Percentiles rank a stretch among this genome's conserved stretches.
phyloP scores from a whole-genome alignment of 2,329 filamentous ascomycete genomes.

The Monilinia vaccinii-corymbosi region DNA sequence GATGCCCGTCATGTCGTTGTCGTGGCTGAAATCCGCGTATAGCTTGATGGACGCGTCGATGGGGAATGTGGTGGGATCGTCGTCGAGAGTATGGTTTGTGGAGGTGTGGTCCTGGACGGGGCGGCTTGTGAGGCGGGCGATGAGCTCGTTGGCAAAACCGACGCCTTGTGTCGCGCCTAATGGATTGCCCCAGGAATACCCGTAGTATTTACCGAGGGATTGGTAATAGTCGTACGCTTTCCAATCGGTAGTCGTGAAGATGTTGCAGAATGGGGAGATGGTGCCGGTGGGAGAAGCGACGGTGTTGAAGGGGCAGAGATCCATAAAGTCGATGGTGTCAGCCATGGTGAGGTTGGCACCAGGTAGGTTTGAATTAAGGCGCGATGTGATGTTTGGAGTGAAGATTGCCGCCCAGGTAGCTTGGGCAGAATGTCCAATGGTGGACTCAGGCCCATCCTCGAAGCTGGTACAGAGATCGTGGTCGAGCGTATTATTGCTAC shows the following conservation, averaged over 20 bases:
- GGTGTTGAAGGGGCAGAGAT: slow-evolving; percentile 78
- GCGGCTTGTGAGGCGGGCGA: slow-evolving; percentile 63
- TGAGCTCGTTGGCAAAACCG: slow-evolving; percentile 79
- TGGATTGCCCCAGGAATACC: slow-evolving; percentile 65
- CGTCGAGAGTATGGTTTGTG: slow-evolving; percentile 71
- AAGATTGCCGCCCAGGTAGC: slow-evolving; percentile 54
- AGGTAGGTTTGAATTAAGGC: slow-evolving; percentile 59
- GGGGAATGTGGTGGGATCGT: slow-evolving; percentile 60
- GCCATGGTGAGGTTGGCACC: slow-evolving; percentile 54
- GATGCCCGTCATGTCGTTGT: slow-evolving; percentile 75
- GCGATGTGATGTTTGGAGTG: slow-evolving; percentile 54
- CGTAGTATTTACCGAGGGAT: slow-evolving; percentile 76
- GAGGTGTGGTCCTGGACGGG: slow-evolving; percentile 65
- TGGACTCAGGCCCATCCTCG: slow-evolving; percentile 46
- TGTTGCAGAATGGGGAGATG: slow-evolving; percentile 62
- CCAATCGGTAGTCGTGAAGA: slow-evolving; percentile 72
- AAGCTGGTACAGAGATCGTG: slow-evolving; percentile 65
- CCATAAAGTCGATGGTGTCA: slow-evolving; percentile 70
- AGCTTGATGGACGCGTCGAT: slow-evolving; percentile 47
- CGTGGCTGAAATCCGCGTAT: slow-evolving; percentile 88
- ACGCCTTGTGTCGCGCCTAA: slow-evolving; percentile 79
- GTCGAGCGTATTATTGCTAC: slow-evolving; percentile 73
- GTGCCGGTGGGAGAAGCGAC: slow-evolving; percentile 50
- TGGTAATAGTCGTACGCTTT: slow-evolving; percentile 71
- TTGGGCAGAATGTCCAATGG: slow-evolving; percentile 43